Conservation (phyloP, 164 flowering plant species). For the Vitis vinifera region DNA sequence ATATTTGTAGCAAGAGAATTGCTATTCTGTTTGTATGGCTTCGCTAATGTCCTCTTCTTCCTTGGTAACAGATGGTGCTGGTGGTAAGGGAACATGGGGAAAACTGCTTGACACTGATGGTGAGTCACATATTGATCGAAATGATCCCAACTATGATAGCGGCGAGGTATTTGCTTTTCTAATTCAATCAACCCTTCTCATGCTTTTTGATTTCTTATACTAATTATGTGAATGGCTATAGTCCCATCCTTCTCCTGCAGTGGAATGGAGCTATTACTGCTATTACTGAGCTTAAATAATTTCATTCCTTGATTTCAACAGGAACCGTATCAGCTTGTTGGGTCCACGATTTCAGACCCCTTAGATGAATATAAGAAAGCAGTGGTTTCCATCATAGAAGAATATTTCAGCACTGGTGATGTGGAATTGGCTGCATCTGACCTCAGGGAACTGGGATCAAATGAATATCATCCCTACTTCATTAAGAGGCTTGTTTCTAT, state of each 20-base stretch:
- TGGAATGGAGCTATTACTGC: not conserved
- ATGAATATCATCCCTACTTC: slow-evolving; percentile 83
- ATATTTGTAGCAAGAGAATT: too few species aligned
- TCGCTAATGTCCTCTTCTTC: not conserved
- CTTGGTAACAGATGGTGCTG: slow-evolving; percentile 80
- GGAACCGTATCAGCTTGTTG: slow-evolving; percentile 98
- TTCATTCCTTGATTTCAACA: slow-evolving; percentile 24
- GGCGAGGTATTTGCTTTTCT: slow-evolving; percentile 65
- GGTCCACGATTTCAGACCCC: slow-evolving; percentile 71
- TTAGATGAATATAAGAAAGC: slow-evolving; percentile 94
- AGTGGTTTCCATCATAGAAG: slow-evolving; percentile 81
- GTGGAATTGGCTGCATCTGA: slow-evolving; percentile 85
- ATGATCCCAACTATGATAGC: slow-evolving; percentile 99
- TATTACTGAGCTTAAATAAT: not conserved
- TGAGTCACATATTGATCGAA: slow-evolving; percentile 79
- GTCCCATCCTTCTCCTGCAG: too few species aligned
- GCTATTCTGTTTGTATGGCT: not conserved
- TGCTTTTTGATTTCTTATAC: not conserved
- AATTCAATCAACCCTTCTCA: not conserved
- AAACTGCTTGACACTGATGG: slow-evolving; percentile 84
- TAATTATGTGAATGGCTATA: not conserved
- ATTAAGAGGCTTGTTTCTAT: slow-evolving; percentile 86
- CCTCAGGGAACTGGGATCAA: slow-evolving; percentile 76
- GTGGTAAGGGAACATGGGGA: slow-evolving; percentile 99
- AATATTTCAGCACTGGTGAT: slow-evolving; percentile 86